Evolutionary conservation across 2,329 filamentous ascomycete species (phyloP).

Genomic region (Sarocladiaceae sp.): DNA sequence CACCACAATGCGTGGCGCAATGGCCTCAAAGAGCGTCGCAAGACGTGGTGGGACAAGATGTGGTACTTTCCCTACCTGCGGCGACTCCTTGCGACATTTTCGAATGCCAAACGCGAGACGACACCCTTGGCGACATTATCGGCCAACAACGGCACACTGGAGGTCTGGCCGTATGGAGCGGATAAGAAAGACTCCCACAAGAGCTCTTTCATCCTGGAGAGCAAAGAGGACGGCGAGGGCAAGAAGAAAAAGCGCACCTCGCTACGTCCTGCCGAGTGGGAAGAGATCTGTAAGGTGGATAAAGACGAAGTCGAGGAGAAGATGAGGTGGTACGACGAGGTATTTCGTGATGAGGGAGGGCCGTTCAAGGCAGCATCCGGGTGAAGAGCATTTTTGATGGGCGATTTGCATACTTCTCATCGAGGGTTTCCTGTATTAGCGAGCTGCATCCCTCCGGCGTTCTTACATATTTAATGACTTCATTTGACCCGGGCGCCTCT

Average conservation of each 20-base stretch:
- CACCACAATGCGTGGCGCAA: constrained; percentile 29
- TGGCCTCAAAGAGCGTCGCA: constrained; percentile 24
- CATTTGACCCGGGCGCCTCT: too few species aligned
- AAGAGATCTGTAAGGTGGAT: constrained; percentile 19
- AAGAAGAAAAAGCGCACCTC: neutral
- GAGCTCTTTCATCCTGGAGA: neutral
- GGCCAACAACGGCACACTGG: constrained; percentile 3
- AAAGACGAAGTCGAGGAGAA: constrained; percentile 24
- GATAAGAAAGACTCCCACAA: neutral
- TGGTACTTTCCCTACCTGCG: constrained; percentile 29
- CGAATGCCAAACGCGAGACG: neutral
- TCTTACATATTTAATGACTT: too few species aligned
- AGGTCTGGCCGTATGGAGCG: neutral
- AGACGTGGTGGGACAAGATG: constrained; percentile 29
- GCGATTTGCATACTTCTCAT: neutral
- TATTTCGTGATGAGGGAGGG: constrained; percentile 27
- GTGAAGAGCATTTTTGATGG: neutral
- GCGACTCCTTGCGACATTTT: constrained; percentile 18
- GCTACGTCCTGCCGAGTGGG: neutral
- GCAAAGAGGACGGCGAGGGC: constrained; percentile 3
- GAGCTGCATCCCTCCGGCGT: too few species aligned
- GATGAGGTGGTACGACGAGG: constrained; percentile 24
- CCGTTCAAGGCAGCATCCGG: constrained; percentile 16
- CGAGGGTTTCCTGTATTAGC: too few species aligned
- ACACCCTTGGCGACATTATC: neutral